phyloP scores from a whole-genome alignment of 2,329 filamentous ascomycete species.

The Aspergillus tamarii region DNA sequence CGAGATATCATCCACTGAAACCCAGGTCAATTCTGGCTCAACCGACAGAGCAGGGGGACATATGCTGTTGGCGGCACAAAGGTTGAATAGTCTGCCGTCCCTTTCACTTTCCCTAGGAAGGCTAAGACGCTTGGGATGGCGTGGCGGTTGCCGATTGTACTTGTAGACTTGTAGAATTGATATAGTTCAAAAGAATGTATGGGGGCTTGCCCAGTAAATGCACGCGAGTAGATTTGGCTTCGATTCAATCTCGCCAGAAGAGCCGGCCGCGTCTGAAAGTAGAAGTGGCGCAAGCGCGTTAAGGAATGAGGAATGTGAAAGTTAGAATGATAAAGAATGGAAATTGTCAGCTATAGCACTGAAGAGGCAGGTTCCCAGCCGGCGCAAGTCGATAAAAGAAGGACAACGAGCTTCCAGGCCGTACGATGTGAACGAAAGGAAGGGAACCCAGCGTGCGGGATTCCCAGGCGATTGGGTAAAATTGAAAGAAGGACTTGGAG shows the following conservation, averaged over 20 bases:
- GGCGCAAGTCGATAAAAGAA: slow-evolving; percentile 37
- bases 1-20: not conserved
- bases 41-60: too few relatives aligned
- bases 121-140: too few relatives aligned
- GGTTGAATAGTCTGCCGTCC: not conserved
- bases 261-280: slow-evolving; percentile 15
- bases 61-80: not conserved
- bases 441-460: slow-evolving; percentile 11
- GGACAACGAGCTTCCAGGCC: slow-evolving; percentile 40
- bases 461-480: not conserved
- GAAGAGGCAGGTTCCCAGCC: slow-evolving; percentile 21
- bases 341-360: slow-evolving; percentile 19
- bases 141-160: not conserved
- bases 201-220: not conserved
- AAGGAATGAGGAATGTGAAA: slow-evolving; percentile 23
- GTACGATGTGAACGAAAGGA: slow-evolving; percentile 21
- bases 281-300: slow-evolving; percentile 25
- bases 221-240: not conserved
- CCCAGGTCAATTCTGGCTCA: not conserved
- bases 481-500: slow-evolving; percentile 8
- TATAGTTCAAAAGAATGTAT: not conserved
- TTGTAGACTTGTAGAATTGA: not conserved
- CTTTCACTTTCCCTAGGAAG: not conserved
- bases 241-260: not conserved
- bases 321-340: slow-evolving; percentile 21